Evolutionary conservation across 2,329 filamentous ascomycete species (phyloP).

Genomic region (Beauveria sp.): DNA sequence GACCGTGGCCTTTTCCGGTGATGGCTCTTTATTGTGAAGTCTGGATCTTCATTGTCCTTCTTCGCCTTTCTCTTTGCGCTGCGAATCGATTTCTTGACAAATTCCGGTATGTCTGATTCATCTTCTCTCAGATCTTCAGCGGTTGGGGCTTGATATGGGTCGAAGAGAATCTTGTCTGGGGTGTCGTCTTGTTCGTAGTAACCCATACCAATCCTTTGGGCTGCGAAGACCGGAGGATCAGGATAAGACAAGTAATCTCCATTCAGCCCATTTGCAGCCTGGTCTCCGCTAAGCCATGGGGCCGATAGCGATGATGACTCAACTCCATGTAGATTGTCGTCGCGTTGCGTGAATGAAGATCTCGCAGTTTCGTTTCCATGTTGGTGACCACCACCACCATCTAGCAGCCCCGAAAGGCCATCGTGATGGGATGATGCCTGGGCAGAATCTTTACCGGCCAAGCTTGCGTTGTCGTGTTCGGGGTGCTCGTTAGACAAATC

Average conservation of each 20-base stretch:
- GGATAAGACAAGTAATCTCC: constrained; percentile 34
- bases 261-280: constrained; percentile 17
- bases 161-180: constrained; percentile 51
- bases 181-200: constrained; percentile 54
- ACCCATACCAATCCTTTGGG: constrained; percentile 50
- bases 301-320: neutral
- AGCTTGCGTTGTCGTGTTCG: constrained; percentile 21
- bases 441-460: neutral
- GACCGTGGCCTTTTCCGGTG: constrained; percentile 32
- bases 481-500: constrained; percentile 21
- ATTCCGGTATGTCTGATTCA: constrained; percentile 44
- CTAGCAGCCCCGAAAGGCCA: neutral
- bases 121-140: constrained; percentile 34
- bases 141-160: constrained; percentile 48
- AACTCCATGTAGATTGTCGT: neutral
- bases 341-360: neutral
- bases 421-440: constrained; percentile 5
- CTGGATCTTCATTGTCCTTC: constrained; percentile 46
- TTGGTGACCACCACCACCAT: neutral
- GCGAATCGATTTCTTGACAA: constrained; percentile 46
- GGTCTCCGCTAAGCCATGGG: constrained; percentile 1
- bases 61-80: constrained; percentile 46
- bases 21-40: constrained; percentile 39
- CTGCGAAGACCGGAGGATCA: constrained; percentile 38
- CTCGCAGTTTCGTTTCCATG: neutral